phyloP scores from a whole-genome alignment of 1,284 basidiomycete species.

The Tetrapyrgos nigripes region DNA sequence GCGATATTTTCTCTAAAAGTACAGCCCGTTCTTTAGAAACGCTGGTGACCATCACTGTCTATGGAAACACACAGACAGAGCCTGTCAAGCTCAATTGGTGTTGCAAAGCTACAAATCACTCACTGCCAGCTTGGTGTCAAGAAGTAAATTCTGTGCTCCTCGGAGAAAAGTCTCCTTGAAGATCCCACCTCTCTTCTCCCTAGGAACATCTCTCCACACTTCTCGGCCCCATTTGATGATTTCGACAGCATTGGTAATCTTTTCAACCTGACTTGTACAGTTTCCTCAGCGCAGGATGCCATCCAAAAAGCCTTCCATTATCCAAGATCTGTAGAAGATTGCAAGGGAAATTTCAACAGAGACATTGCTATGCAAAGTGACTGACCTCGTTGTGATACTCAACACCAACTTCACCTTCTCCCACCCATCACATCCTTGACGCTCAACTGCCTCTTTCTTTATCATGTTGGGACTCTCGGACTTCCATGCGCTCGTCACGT shows the following conservation, averaged over 20 bases:
- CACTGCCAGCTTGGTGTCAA: constrained; percentile 17
- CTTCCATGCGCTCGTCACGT: constrained; percentile 36
- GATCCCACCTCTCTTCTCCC: constrained; percentile 31
- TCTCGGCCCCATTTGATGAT: constrained; percentile 47
- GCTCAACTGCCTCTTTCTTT: constrained; percentile 37
- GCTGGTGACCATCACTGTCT: neutral
- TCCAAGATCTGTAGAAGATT: constrained; percentile 34
- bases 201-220: constrained; percentile 39
- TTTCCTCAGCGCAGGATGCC: constrained; percentile 19
- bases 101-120: neutral
- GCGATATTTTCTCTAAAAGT: constrained; percentile 3
- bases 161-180: constrained; percentile 37
- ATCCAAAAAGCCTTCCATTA: constrained; percentile 42
- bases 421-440: constrained; percentile 44
- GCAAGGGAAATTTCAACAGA: too few species aligned
- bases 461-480: constrained; percentile 34
- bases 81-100: too few species aligned
- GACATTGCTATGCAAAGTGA: neutral
- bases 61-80: neutral
- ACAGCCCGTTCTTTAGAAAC: neutral
- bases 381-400: constrained; percentile 45
- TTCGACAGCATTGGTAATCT: constrained; percentile 36
- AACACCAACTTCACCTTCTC: constrained; percentile 43
- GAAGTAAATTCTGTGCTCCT: constrained; percentile 28
- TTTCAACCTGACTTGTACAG: constrained; percentile 26